phyloP scores from a whole-genome alignment of 805 yeast genomes.

The Metschnikowia cubensis region DNA sequence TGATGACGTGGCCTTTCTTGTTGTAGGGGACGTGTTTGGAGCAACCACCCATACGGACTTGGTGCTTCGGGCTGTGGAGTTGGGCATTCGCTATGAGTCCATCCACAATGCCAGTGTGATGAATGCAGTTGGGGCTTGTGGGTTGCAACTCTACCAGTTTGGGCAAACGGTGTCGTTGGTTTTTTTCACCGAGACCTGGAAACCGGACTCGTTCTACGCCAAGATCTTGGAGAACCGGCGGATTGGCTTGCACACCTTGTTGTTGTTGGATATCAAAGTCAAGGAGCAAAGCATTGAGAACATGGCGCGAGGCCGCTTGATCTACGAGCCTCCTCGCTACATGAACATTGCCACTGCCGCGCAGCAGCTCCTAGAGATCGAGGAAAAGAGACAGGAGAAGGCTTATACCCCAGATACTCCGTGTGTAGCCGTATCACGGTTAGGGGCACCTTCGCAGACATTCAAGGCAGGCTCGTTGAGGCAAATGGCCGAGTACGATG shows the following conservation, averaged over 20 bases:
- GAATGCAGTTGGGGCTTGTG: slow-evolving; percentile 99
- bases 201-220: slow-evolving; percentile 91
- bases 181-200: slow-evolving; percentile 92
- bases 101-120: slow-evolving; percentile 95
- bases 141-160: slow-evolving; percentile 87
- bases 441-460: slow-evolving; percentile 80
- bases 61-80: slow-evolving; percentile 85
- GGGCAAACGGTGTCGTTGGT: slow-evolving; percentile 98
- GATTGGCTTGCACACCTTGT: slow-evolving; percentile 87
- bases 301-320: slow-evolving; percentile 85
- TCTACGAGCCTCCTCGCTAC: slow-evolving; percentile 95
- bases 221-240: slow-evolving; percentile 85
- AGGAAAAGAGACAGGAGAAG: slow-evolving; percentile 65
- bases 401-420: slow-evolving; percentile 88
- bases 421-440: slow-evolving; percentile 86
- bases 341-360: slow-evolving; percentile 92
- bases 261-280: slow-evolving; percentile 88
- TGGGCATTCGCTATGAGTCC: slow-evolving; percentile 70
- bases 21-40: slow-evolving; percentile 97
- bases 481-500: slow-evolving; percentile 75
- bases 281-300: slow-evolving; percentile 95
- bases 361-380: slow-evolving; percentile 81
- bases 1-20: slow-evolving; percentile 89
- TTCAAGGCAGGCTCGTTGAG: slow-evolving; percentile 82
- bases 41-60: slow-evolving; percentile 98